Conservation (phyloP, 129 eudicot genomes). For the Helianthus tuberosus region DNA sequence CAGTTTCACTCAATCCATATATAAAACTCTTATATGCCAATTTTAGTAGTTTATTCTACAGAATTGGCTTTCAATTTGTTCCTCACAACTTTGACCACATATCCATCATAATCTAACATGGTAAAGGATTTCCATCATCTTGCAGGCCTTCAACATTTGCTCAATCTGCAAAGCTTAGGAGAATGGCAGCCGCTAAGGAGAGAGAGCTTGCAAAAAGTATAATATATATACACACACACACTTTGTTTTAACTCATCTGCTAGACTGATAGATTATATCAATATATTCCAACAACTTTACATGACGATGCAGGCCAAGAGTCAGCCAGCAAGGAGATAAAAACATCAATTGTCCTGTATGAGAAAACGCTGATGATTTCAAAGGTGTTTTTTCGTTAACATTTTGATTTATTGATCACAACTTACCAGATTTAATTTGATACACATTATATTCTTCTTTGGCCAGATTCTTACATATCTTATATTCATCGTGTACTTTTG, state of each 20-base stretch:
- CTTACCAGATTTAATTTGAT: constrained; percentile 23
- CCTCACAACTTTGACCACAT: neutral
- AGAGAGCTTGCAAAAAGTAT: constrained; percentile 91
- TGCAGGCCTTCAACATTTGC: constrained; percentile 98
- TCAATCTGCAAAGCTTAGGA: constrained; percentile 93
- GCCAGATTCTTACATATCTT: constrained; percentile 51
- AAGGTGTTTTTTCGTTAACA: constrained; percentile 42
- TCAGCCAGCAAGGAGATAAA: constrained; percentile 47
- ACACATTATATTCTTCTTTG: constrained; percentile 4
- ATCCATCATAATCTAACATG: constrained; percentile 14
- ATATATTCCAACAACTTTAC: constrained; percentile 11
- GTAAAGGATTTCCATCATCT: constrained; percentile 13
- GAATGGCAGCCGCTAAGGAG: constrained; percentile 94
- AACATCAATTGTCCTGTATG: constrained; percentile 37
- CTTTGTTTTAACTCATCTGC: neutral
- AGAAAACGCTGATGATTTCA: constrained; percentile 41
- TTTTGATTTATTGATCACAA: constrained; percentile 3
- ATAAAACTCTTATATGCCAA: neutral
- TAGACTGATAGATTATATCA: neutral
- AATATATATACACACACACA: no score
- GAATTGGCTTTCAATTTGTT: constrained; percentile 10
- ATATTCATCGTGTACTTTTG: constrained; percentile 58
- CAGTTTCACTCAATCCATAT: constrained; percentile 5
- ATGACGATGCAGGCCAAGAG: constrained; percentile 58
- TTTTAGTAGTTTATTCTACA: neutral